Conservation (phyloP, 345 rosid genomes). For the Conringia planisiliqua region DNA sequence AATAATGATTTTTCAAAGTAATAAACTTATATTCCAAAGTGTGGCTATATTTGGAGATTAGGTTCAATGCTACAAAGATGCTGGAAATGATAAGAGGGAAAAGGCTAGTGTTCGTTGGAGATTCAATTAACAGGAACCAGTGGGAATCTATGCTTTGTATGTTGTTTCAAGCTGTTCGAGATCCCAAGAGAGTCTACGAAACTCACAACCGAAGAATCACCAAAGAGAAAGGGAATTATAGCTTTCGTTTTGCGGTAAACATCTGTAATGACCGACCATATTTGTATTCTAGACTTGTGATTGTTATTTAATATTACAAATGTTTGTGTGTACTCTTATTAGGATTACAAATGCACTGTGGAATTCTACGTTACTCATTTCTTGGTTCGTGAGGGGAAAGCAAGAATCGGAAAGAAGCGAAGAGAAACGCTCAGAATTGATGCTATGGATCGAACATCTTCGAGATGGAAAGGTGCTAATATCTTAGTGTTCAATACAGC, state of each 20-base stretch:
- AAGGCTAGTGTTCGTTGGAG: constrained; percentile 92
- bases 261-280: neutral
- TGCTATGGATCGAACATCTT: constrained; percentile 75
- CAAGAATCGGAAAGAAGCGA: constrained; percentile 66
- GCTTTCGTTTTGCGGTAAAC: constrained; percentile 79
- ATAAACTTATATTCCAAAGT: neutral
- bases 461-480: constrained; percentile 94
- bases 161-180: constrained; percentile 66
- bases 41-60: constrained; percentile 17
- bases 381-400: constrained; percentile 86
- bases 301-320: neutral
- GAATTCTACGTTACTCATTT: constrained; percentile 79
- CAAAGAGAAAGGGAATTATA: constrained; percentile 77
- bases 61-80: constrained; percentile 85
- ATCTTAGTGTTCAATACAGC: constrained; percentile 87
- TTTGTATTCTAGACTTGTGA: neutral
- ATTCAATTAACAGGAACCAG: constrained; percentile 89
- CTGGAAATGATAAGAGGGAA: constrained; percentile 77
- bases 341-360: constrained; percentile 88
- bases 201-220: constrained; percentile 75
- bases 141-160: constrained; percentile 97
- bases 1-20: neutral
- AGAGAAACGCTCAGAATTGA: constrained; percentile 79
- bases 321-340: constrained; percentile 24
- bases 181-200: constrained; percentile 83